These are phyloP conservation scores for Claviceps sp. DNA, from an alignment of 2,329 filamentous ascomycete species.

Conservation along the genomic window DNA sequence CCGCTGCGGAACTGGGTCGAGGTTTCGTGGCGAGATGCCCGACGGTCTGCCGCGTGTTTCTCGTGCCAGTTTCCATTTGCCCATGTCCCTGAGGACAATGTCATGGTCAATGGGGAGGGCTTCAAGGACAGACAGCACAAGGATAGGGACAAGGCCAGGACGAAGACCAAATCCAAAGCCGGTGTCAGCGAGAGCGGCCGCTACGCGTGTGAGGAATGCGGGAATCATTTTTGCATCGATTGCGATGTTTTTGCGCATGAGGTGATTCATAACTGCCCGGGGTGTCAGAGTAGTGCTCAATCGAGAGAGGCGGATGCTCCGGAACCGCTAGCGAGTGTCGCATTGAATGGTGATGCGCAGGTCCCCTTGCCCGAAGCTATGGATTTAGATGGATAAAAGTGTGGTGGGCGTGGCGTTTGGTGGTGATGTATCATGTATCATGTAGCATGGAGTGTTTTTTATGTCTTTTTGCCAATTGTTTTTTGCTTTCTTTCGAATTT, in stretches of 20 bases:
- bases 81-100: slow-evolving; percentile 17
- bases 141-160: slow-evolving; percentile 13
- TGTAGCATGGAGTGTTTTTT: background rate
- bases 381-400: slow-evolving; percentile 19
- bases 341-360: slow-evolving; percentile 19
- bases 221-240: slow-evolving; percentile 91
- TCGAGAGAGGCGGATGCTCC: background rate
- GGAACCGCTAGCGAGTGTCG: slow-evolving; percentile 14
- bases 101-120: background rate
- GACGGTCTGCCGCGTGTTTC: slow-evolving; percentile 52
- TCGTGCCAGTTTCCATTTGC: slow-evolving; percentile 68
- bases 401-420: background rate
- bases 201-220: slow-evolving; percentile 81
- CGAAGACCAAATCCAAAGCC: slow-evolving; percentile 28
- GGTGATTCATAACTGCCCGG: slow-evolving; percentile 88
- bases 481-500: background rate
- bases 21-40: slow-evolving; percentile 68
- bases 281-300: slow-evolving; percentile 49
- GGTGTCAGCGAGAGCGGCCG: slow-evolving; percentile 70
- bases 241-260: slow-evolving; percentile 95
- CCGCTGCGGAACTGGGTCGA: slow-evolving; percentile 83
- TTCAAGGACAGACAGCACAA: background rate
- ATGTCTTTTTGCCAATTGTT: background rate
- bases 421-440: too few species aligned
- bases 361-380: slow-evolving; percentile 20